A percentile compares a stretch with the other conserved stretches of the same genome.
Evolutionary conservation across 495 filamentous ascomycete species (phyloP).

Genomic region (Neurospora sp.): DNA sequence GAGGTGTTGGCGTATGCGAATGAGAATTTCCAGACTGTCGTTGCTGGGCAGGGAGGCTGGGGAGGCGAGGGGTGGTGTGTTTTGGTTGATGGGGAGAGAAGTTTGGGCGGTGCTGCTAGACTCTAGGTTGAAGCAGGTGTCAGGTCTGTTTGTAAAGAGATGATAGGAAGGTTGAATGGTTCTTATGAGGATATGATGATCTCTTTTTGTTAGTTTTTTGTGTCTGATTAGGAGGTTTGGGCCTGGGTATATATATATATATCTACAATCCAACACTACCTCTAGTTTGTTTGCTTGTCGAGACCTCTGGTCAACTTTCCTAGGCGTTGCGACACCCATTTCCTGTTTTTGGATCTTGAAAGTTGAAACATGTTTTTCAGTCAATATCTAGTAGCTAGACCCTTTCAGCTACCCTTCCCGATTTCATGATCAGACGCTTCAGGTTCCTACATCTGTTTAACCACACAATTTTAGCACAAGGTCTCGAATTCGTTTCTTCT

Average conservation of each 20-base stretch:
- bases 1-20: slow-evolving; percentile 58
- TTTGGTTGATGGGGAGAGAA: slow-evolving; percentile 75
- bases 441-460: neutral
- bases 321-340: too few species aligned
- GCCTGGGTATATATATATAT: neutral
- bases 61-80: slow-evolving; percentile 84
- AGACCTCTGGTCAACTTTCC: neutral
- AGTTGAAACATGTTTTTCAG: too few species aligned
- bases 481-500: neutral
- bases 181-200: neutral
- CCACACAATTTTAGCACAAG: neutral
- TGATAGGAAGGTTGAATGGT: neutral
- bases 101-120: slow-evolving; percentile 48
- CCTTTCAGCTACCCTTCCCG: too few species aligned
- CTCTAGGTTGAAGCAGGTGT: slow-evolving; percentile 17
- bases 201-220: neutral
- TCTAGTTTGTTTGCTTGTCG: neutral
- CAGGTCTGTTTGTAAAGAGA: neutral
- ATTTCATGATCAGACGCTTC: neutral
- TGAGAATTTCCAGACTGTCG: slow-evolving; percentile 52
- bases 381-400: too few species aligned
- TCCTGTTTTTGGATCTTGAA: too few species aligned
- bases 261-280: neutral
- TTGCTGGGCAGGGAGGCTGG: slow-evolving; percentile 56
- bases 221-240: neutral